These are phyloP conservation scores for Hymenoscyphus occultus DNA, from an alignment of 2,329 filamentous ascomycete species.

Conservation along the genomic window DNA sequence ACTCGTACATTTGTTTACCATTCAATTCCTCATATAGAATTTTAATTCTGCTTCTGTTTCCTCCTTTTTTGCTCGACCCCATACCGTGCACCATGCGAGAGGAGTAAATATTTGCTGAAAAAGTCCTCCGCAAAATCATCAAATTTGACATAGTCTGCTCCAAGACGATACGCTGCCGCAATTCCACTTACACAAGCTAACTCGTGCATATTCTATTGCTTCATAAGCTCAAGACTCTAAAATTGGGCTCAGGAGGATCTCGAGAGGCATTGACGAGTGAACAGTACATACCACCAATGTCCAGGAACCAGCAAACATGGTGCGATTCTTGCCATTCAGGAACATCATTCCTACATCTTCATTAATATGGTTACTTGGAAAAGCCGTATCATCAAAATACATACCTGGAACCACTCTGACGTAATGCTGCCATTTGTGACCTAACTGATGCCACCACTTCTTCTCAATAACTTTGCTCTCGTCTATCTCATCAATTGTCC, in stretches of 20 bases:
- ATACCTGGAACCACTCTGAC: slow-evolving; percentile 56
- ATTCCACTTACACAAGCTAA: slow-evolving; percentile 69
- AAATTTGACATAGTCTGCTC: slow-evolving; percentile 60
- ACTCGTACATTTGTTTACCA: too few relatives aligned
- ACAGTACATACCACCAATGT: slow-evolving; percentile 31
- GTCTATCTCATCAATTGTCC: slow-evolving; percentile 59
- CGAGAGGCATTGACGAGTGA: not conserved
- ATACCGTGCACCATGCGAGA: slow-evolving; percentile 45
- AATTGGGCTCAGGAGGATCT: not conserved
- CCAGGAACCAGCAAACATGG: slow-evolving; percentile 38
- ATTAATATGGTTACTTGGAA: slow-evolving; percentile 4
- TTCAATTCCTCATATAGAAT: too few relatives aligned
- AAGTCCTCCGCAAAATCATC: slow-evolving; percentile 51
- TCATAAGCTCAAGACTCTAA: slow-evolving; percentile 19
- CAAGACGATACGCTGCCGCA: slow-evolving; percentile 66
- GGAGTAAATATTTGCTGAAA: slow-evolving; percentile 46
- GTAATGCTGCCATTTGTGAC: slow-evolving; percentile 58
- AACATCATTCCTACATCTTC: slow-evolving; percentile 58
- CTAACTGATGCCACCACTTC: slow-evolving; percentile 66
- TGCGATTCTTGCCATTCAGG: slow-evolving; percentile 62
- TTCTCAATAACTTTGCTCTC: slow-evolving; percentile 57
- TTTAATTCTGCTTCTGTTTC: slow-evolving; percentile 26
- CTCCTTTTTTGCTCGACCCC: slow-evolving; percentile 31
- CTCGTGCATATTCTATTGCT: slow-evolving; percentile 61
- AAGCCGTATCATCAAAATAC: not conserved